Conservation (phyloP, 352 stramenopile genomes). For the Plasmopara muralis region DNA sequence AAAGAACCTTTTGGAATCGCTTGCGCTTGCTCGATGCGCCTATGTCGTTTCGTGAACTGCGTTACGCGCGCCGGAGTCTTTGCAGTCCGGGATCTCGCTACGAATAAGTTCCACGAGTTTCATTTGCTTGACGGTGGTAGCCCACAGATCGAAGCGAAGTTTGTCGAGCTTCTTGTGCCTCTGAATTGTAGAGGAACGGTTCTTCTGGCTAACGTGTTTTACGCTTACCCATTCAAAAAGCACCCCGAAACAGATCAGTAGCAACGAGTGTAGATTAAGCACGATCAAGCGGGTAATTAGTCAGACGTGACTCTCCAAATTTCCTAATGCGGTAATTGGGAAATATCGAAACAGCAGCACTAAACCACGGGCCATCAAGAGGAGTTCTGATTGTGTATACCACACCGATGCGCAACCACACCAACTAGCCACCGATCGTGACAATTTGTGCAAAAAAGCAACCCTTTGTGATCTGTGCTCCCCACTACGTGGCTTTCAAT, state of each 20-base stretch:
- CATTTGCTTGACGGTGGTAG: too few species aligned
- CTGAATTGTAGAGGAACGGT: conserved; percentile 6
- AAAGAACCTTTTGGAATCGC: conserved; percentile 4
- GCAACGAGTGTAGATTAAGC: conserved; percentile 10
- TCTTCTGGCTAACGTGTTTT: conserved; percentile 10
- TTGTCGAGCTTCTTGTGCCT: conserved; percentile 3
- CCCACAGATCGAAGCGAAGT: too few species aligned
- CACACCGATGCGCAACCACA: conserved; percentile 9
- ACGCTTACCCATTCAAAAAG: conserved; percentile 9
- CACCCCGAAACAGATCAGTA: conserved; percentile 4
- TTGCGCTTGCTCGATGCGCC: neutral
- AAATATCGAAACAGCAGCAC: neutral
- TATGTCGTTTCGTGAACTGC: conserved; percentile 2
- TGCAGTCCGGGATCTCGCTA: conserved; percentile 9
- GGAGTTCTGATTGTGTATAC: conserved; percentile 7
- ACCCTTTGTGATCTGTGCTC: conserved; percentile 7
- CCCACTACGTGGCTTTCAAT: conserved; percentile 11
- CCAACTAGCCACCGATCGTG: conserved; percentile 13
- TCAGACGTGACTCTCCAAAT: conserved; percentile 6
- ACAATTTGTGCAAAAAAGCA: conserved; percentile 1
- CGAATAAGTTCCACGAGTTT: too few species aligned
- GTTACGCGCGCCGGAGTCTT: conserved; percentile 4
- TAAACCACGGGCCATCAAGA: conserved; percentile 6
- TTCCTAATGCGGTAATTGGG: conserved; percentile 1
- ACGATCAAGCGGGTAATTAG: neutral